A percentile compares a stretch with the other conserved stretches of the same genome.
phyloP scores from a whole-genome alignment of 306 rosid genomes.

The Quercus robur region DNA sequence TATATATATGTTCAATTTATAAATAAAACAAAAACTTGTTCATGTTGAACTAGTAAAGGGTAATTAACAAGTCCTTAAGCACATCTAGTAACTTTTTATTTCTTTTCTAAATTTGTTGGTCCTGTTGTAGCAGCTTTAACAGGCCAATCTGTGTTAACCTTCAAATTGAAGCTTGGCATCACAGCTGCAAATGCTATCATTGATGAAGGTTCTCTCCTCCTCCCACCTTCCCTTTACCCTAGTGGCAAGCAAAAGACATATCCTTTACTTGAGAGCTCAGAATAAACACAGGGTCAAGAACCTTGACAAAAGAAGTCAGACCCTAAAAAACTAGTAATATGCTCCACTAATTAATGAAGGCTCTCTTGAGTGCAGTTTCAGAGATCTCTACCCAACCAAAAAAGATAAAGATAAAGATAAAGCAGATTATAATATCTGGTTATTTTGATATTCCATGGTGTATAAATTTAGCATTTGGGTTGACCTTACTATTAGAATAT shows the following conservation, averaged over 20 bases:
- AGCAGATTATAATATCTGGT: background rate
- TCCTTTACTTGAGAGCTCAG: slow-evolving; percentile 49
- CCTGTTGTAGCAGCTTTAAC: slow-evolving; percentile 33
- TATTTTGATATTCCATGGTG: background rate
- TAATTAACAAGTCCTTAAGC: slow-evolving; percentile 12
- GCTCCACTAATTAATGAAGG: slow-evolving; percentile 5
- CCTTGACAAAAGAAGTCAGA: slow-evolving; percentile 26
- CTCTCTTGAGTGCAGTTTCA: background rate
- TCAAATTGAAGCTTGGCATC: slow-evolving; percentile 53
- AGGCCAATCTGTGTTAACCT: slow-evolving; percentile 36
- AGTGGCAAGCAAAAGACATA: slow-evolving; percentile 60
- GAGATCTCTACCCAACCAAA: background rate
- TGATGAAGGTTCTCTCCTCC: slow-evolving; percentile 40
- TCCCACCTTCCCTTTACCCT: slow-evolving; percentile 42
- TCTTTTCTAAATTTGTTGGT: slow-evolving; percentile 23
- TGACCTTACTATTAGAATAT: slow-evolving; percentile 8
- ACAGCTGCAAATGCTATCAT: slow-evolving; percentile 30
- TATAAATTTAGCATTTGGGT: background rate
- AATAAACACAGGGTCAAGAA: slow-evolving; percentile 43
- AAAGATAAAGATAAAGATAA: background rate
- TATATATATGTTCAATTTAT: too few species aligned
- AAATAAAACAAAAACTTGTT: too few species aligned
- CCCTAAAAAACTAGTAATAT: slow-evolving; percentile 24
- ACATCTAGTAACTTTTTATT: slow-evolving; percentile 28
- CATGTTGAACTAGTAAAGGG: too few species aligned